Evolutionary conservation across 352 stramenopile species (phyloP).

Genomic region (Plasmopara halstedii): DNA sequence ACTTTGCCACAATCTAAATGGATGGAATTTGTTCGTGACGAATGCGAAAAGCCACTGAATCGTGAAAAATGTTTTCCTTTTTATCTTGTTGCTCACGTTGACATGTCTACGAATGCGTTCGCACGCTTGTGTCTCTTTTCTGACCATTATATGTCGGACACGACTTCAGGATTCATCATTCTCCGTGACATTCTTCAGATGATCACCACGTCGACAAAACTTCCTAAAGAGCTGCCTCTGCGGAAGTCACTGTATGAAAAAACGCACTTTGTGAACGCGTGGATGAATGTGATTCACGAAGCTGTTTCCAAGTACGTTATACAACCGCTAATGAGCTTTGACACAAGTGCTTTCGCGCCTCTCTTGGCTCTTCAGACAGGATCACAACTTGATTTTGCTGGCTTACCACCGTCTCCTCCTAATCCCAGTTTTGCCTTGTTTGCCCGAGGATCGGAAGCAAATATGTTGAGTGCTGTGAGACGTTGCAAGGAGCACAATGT

Average conservation of each 20-base stretch:
- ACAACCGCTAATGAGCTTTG: constrained; percentile 51
- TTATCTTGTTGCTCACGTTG: constrained; percentile 30
- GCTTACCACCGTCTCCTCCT: constrained; percentile 12
- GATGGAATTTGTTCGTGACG: constrained; percentile 35
- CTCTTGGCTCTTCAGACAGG: constrained; percentile 27
- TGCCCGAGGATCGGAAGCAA: constrained; percentile 26
- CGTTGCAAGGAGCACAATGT: constrained; percentile 33
- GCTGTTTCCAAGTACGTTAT: constrained; percentile 58
- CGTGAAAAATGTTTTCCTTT: constrained; percentile 45
- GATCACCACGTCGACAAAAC: constrained; percentile 3
- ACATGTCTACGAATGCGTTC: constrained; percentile 29
- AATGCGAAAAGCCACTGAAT: constrained; percentile 37
- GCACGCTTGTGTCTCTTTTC: constrained; percentile 41
- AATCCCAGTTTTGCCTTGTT: constrained; percentile 53
- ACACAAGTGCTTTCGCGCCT: constrained; percentile 39
- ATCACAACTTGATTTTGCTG: constrained; percentile 37
- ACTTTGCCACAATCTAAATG: constrained; percentile 14
- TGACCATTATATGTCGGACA: constrained; percentile 61
- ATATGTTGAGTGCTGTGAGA: constrained; percentile 31
- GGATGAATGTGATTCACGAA: constrained; percentile 41
- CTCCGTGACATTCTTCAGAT: constrained; percentile 37
- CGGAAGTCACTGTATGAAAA: constrained; percentile 46
- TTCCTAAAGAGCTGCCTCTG: constrained; percentile 18
- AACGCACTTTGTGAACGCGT: constrained; percentile 47
- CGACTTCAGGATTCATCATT: constrained; percentile 33